Base-by-base conservation (phyloP, 139 green algal genomes). In the Chlorella sp. region DNA sequence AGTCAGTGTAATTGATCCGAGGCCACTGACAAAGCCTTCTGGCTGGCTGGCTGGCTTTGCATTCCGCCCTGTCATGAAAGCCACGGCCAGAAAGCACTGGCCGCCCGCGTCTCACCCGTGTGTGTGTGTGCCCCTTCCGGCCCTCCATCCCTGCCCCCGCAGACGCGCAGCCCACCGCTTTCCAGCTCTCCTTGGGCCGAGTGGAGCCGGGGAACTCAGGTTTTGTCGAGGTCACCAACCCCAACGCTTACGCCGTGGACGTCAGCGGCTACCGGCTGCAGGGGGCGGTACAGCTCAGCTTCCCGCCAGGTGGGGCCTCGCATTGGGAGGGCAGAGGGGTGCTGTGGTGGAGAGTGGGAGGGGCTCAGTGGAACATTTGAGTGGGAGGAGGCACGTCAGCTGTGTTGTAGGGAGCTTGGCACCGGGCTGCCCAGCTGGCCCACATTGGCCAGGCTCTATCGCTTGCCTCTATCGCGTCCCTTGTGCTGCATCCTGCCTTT, bases 261-360 rank as follows among this genome's bases (percentile, higher is more conserved):
- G n/a, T 98, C 12, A 94, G 85, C n/a, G 88, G 89, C 16, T 98
- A 95, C 95, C 87, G 66, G 39, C 64, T 98, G 37, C 22, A 22
- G 18, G 93, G 92, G 2, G 87, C 84, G 1, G 80, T 78, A 26
- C 30, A 86, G 53, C 84, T 89, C 32, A 91, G 64, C 24, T 93
- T 36, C 30, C 21, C n/a, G 71, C 21, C 32, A 39, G 32, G 71
- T 40, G 30, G 71, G 32, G 3, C 19, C 24, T 3, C 30, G 19
- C 71, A 36, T 16, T 16, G 32, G 71, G 30, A 22, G 32, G 30
- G 71, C 30, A 79, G 71, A 4, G 1, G 32, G 12, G 26, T n/a
- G 30, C 71, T 28, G 3, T 36, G 71, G 30, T 28, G 18, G 71
- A 32, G 71, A 79, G 71, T 26, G 28, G 15, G 26, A 22, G 71